These are phyloP conservation scores for Sclerotinia borealis DNA, from an alignment of 2,329 filamentous ascomycete species.

Conservation along the genomic window DNA sequence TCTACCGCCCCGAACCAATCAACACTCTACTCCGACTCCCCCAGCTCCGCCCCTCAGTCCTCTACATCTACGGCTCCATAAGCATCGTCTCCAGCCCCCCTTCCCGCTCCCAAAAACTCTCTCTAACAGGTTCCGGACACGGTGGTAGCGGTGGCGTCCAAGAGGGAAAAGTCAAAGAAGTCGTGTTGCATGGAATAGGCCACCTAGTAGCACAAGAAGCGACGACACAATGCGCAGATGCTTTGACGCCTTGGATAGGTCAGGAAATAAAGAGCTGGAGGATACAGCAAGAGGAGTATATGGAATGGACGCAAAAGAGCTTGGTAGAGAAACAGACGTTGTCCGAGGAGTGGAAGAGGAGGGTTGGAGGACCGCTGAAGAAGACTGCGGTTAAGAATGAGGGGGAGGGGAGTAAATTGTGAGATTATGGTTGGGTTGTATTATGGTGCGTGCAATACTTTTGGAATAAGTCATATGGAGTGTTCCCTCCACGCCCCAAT, in stretches of 20 bases:
- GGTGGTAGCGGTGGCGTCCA: slow-evolving; percentile 61
- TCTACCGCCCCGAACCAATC: slow-evolving; percentile 62
- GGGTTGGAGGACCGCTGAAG: slow-evolving; percentile 18
- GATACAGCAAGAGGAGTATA: slow-evolving; percentile 49
- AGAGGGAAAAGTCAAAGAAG: slow-evolving; percentile 61
- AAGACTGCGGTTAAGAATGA: background rate
- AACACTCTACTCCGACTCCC: slow-evolving; percentile 52
- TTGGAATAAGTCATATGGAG: too few species aligned
- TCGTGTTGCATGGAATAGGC: slow-evolving; percentile 59
- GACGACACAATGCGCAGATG: slow-evolving; percentile 58
- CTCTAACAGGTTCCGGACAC: slow-evolving; percentile 55
- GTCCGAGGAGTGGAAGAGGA: slow-evolving; percentile 46
- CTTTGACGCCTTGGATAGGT: slow-evolving; percentile 51
- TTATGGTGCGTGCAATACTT: too few species aligned
- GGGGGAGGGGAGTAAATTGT: slow-evolving; percentile 2
- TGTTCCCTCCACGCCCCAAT: too few species aligned
- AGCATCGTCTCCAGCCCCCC: slow-evolving; percentile 50
- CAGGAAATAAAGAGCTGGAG: slow-evolving; percentile 53
- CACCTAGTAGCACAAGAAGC: slow-evolving; percentile 84
- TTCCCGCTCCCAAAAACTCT: slow-evolving; percentile 52
- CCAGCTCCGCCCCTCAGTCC: slow-evolving; percentile 54
- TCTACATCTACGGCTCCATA: slow-evolving; percentile 62
- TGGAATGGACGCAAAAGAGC: slow-evolving; percentile 46
- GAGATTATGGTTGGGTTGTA: background rate
- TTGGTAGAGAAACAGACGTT: slow-evolving; percentile 51